Conservation (phyloP, 1,139 yeast species). For the Casaregolazyma lundiana region DNA sequence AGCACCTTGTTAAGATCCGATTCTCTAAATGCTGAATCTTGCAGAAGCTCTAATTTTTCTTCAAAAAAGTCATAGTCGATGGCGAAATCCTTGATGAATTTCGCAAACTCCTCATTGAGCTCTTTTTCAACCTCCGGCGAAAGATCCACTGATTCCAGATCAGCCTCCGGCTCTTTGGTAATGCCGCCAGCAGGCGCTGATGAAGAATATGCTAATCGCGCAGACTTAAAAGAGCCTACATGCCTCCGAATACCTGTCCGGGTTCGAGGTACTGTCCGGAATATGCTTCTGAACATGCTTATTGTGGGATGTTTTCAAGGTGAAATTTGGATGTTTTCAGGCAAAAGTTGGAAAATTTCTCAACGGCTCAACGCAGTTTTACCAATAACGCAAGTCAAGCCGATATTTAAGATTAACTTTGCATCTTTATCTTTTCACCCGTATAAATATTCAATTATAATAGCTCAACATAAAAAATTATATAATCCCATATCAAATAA, state of each 20-base stretch:
- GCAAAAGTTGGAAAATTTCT: too few species aligned
- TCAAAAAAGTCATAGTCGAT: slow-evolving; percentile 25
- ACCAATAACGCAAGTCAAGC: too few species aligned
- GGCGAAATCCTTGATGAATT: slow-evolving; percentile 30
- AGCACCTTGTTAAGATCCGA: slow-evolving; percentile 13
- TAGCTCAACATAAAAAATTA: not conserved
- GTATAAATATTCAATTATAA: not conserved
- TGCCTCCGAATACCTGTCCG: not conserved
- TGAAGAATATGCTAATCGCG: not conserved
- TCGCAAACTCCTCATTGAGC: slow-evolving; percentile 29
- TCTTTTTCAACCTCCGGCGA: slow-evolving; percentile 27
- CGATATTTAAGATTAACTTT: too few species aligned
- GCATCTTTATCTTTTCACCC: not conserved
- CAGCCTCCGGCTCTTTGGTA: slow-evolving; percentile 6
- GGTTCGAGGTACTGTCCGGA: not conserved
- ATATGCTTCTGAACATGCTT: not conserved
- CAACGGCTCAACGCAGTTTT: too few species aligned
- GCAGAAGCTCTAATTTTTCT: slow-evolving; percentile 16
- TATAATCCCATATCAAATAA: not conserved
- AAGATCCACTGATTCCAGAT: slow-evolving; percentile 16
- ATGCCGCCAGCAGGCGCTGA: slow-evolving; percentile 2
- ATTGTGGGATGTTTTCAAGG: not conserved
- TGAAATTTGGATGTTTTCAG: too few species aligned
- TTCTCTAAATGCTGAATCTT: slow-evolving; percentile 16
- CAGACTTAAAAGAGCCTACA: not conserved